Percentiles rank a stretch among this genome's conserved stretches.
Evolutionary conservation across 208 protist species (phyloP).

Genomic region (Crithidia brevicula): DNA sequence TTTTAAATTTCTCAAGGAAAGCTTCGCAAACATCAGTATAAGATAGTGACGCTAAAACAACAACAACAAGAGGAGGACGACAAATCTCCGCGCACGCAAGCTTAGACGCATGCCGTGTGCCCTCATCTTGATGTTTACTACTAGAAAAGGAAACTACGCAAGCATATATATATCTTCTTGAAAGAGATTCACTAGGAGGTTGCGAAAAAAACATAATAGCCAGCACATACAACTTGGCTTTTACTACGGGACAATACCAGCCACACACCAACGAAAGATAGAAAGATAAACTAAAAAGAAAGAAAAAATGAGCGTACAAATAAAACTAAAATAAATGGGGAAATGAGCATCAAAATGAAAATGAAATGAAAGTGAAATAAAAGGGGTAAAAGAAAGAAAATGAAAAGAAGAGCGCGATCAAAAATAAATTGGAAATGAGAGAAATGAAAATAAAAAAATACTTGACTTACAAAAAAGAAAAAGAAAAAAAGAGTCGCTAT

Average conservation of each 20-base stretch:
- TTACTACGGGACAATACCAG: no score
- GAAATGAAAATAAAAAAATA: background rate
- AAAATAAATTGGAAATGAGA: background rate
- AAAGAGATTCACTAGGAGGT: no score
- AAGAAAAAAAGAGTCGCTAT: conserved; percentile 19
- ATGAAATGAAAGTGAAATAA: conserved; percentile 5
- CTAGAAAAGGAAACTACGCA: no score
- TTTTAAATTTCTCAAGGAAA: no score
- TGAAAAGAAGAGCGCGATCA: background rate
- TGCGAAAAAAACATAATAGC: background rate
- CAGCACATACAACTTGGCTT: no score
- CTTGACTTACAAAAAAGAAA: background rate
- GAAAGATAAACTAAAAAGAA: background rate
- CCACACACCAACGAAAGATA: background rate
- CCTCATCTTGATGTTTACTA: no score
- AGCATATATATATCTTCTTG: no score
- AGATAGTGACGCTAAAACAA: no score
- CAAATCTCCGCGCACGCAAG: no score
- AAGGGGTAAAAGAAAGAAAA: conserved; percentile 14
- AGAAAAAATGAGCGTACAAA: conserved; percentile 11
- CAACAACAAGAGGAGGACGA: no score
- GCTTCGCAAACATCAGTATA: no score
- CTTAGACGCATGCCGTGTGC: no score
- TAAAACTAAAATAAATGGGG: background rate
- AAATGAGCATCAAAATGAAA: conserved; percentile 1